A percentile compares a stretch with the other conserved stretches of the same genome.
Conservation (phyloP, 139 green algal genomes). For the Astrephomene gubernaculifera region DNA sequence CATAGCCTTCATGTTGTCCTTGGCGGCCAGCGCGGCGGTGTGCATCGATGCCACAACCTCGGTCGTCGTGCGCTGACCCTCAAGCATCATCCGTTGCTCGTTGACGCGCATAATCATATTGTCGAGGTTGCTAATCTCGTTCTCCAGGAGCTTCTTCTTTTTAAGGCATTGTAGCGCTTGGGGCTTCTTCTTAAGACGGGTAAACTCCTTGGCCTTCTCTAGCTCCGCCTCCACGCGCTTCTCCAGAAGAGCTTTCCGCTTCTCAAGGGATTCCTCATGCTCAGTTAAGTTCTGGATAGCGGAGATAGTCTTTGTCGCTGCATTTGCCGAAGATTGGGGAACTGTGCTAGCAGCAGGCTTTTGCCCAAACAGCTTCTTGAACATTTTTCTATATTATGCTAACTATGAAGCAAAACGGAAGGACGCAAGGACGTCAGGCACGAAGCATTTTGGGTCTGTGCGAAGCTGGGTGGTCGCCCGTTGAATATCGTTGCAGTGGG, state of each 20-base stretch:
- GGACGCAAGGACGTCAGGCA: neutral
- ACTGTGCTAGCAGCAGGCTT: constrained; percentile 27
- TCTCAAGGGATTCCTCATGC: constrained; percentile 93
- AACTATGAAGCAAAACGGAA: neutral
- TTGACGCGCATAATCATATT: constrained; percentile 93
- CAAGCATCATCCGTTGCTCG: constrained; percentile 95
- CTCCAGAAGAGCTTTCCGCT: constrained; percentile 88
- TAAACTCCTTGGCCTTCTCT: constrained; percentile 88
- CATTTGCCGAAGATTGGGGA: constrained; percentile 15
- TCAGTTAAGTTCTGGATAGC: constrained; percentile 69
- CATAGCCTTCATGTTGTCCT: constrained; percentile 89
- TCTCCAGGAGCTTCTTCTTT: constrained; percentile 95
- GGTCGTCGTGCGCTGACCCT: constrained; percentile 82
- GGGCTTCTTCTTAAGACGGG: constrained; percentile 87
- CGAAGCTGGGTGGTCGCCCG: constrained; percentile 3
- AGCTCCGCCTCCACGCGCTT: constrained; percentile 88
- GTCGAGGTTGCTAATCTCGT: constrained; percentile 86
- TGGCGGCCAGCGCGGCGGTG: constrained; percentile 72
- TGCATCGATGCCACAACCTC: constrained; percentile 81
- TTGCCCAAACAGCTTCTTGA: constrained; percentile 59
- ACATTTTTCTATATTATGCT: constrained; percentile 40
- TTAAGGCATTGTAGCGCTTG: constrained; percentile 90
- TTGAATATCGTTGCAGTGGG: no score
- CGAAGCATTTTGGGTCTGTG: neutral
- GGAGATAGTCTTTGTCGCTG: constrained; percentile 60